phyloP scores from a whole-genome alignment of 108 stramenopile species.

The Pseudonitzschia delicatissima region DNA sequence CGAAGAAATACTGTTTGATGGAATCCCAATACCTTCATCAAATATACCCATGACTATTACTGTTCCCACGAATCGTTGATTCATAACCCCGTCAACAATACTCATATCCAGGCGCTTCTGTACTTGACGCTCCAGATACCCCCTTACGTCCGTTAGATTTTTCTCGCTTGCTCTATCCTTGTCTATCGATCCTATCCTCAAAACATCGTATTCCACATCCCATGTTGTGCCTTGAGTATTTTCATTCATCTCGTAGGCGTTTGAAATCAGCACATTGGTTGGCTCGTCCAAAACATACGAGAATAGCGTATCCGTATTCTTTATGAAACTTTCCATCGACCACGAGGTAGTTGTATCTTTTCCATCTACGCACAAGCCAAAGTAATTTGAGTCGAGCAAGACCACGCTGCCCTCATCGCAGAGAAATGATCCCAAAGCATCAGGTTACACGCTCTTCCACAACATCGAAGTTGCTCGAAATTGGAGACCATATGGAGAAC shows the following conservation, averaged over 20 bases:
- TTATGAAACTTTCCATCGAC: constrained; percentile 4
- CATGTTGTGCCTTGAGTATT: not conserved
- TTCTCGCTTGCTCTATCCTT: not conserved
- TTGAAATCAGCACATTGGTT: not conserved
- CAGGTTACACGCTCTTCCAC: constrained; percentile 5
- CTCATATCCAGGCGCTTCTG: constrained; percentile 1
- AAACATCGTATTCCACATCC: constrained; percentile 7
- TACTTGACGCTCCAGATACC: not conserved
- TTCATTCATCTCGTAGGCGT: not conserved
- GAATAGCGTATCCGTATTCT: not conserved
- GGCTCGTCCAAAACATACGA: not conserved
- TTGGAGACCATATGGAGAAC: constrained; percentile 1
- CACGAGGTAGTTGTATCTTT: not conserved
- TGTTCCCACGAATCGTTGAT: not conserved
- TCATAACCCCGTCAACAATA: constrained; percentile 4
- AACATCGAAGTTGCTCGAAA: not conserved
- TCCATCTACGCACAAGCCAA: constrained; percentile 1
- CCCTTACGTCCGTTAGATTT: not conserved
- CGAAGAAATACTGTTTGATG: not conserved
- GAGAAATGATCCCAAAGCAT: constrained; percentile 7
- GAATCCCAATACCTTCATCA: not conserved
- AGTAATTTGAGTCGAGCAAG: not conserved
- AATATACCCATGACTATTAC: not conserved
- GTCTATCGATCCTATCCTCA: not conserved
- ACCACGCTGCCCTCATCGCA: not conserved